phyloP scores from a whole-genome alignment of 495 filamentous ascomycete species.

The Hyaloscypha hepaticicola region DNA sequence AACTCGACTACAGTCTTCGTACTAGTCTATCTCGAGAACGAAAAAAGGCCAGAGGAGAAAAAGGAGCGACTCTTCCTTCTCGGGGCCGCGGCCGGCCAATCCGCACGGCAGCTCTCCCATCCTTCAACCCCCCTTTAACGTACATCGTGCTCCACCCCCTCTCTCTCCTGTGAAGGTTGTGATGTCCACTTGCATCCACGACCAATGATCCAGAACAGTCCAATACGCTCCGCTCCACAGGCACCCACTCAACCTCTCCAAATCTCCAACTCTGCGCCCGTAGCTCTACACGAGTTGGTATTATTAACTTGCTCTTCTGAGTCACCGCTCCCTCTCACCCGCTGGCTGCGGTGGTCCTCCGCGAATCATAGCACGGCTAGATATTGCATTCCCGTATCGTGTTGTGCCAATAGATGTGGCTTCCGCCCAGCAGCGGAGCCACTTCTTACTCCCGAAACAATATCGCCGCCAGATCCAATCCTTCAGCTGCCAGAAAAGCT shows the following conservation, averaged over 20 bases:
- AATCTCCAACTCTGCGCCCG: background rate
- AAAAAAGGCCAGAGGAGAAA: background rate
- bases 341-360: background rate
- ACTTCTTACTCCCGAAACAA: slow-evolving; percentile 16
- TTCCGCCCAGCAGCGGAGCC: background rate
- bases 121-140: background rate
- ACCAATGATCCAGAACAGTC: background rate
- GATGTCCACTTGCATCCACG: background rate
- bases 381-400: slow-evolving; percentile 13
- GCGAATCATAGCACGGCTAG: slow-evolving; percentile 5
- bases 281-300: background rate
- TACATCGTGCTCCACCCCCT: background rate
- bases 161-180: too few species aligned
- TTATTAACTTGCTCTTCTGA: slow-evolving; percentile 1
- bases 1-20: too few species aligned
- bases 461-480: background rate
- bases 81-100: background rate
- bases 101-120: background rate
- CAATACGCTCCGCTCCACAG: background rate
- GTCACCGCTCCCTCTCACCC: background rate
- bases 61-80: background rate
- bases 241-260: background rate
- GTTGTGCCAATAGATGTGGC: background rate
- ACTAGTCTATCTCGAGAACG: too few species aligned
- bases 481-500: background rate